Base-by-base conservation (phyloP, 1,139 yeast species). In the Geotrichum citri-aurantii region DNA sequence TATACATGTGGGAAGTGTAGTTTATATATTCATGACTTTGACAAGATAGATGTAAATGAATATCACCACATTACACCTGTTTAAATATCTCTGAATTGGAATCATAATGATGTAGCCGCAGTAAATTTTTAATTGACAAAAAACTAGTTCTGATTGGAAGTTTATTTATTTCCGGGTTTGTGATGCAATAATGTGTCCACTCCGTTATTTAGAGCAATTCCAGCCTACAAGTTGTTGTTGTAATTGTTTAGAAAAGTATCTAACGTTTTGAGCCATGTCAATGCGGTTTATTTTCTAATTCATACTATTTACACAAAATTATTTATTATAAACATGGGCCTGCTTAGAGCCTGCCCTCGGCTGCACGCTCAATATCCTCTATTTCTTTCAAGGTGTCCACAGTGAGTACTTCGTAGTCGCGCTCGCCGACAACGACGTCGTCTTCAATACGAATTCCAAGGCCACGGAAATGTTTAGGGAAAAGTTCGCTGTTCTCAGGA, bases 401-500 rank as follows among this genome's bases (percentile, higher is more conserved):
- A 0, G 97, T 87, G 64, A 93, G 76, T 19, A 84, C 83, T 23
- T 84, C 86, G 64, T 79, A 80, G 2, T 74, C 72, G 23, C 77
- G 74, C 37, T 80, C 73, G 0, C 95, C 95, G 31, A 93, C 85
- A 0, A 88, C 93, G 37, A 88, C 78, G 70, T 93, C 93, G 74
- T 95, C 99, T 71, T 95, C 99, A 42, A 95, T 88, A 67, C 99
- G 82, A 27, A 95, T 86, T 1, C 99, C 99, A 61, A 95, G 86
- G 24, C 95, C 95, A 66, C 90, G 86, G 75, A 82, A 92, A 67
- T 83, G 84, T 63, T 81, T 79, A 48, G 99, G 98, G 80, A 85
- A 92, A 62, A 77, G 78, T 51, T 75, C 75, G 61, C 80, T 81
- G 64, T 76, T 75, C 57, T 79, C 76, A 0, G 98, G 98, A 50